A percentile compares a stretch with the other conserved stretches of the same genome.
Conservation (phyloP, 352 stramenopile genomes). For the Globisporangium iwayamae region DNA sequence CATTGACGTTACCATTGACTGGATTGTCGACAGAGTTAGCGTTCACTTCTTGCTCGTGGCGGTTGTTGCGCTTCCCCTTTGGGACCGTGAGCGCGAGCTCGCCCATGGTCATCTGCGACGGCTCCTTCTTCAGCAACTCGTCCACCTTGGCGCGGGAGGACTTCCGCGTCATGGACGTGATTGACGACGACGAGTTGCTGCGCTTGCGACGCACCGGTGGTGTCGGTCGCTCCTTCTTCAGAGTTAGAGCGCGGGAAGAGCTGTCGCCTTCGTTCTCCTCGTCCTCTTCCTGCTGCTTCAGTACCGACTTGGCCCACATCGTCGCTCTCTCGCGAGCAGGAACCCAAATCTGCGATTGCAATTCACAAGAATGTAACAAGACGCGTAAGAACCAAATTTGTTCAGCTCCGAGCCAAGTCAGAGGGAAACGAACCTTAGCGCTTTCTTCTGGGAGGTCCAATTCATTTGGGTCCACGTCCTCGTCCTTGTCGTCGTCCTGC, state of each 20-base stretch:
- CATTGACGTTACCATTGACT: slow-evolving; percentile 1
- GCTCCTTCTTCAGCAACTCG: slow-evolving; percentile 64
- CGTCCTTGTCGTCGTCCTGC: slow-evolving; percentile 31
- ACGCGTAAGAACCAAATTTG: background rate
- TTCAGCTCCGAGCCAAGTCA: background rate
- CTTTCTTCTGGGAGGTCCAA: slow-evolving; percentile 42
- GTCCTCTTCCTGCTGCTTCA: slow-evolving; percentile 39
- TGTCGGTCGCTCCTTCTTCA: slow-evolving; percentile 28
- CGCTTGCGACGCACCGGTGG: slow-evolving; percentile 34
- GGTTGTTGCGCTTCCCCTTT: slow-evolving; percentile 50
- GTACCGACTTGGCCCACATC: slow-evolving; percentile 67
- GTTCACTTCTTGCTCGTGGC: slow-evolving; percentile 56
- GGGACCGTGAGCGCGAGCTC: slow-evolving; percentile 75
- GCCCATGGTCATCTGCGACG: slow-evolving; percentile 83
- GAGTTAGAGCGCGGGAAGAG: slow-evolving; percentile 24
- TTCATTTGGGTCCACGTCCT: slow-evolving; percentile 39
- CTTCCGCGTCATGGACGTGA: slow-evolving; percentile 28
- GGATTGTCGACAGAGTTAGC: slow-evolving; percentile 26
- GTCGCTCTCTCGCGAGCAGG: slow-evolving; percentile 67
- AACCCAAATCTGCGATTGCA: slow-evolving; percentile 43
- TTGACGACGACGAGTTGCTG: slow-evolving; percentile 53
- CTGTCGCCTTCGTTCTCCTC: slow-evolving; percentile 17
- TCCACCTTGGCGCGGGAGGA: slow-evolving; percentile 42
- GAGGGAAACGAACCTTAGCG: slow-evolving; percentile 3
- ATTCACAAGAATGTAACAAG: background rate